Percentiles rank a stretch among this genome's conserved stretches.
These are phyloP conservation scores for Boeremia exigua DNA, from an alignment of 2,329 filamentous ascomycete species.

Conservation along the genomic window DNA sequence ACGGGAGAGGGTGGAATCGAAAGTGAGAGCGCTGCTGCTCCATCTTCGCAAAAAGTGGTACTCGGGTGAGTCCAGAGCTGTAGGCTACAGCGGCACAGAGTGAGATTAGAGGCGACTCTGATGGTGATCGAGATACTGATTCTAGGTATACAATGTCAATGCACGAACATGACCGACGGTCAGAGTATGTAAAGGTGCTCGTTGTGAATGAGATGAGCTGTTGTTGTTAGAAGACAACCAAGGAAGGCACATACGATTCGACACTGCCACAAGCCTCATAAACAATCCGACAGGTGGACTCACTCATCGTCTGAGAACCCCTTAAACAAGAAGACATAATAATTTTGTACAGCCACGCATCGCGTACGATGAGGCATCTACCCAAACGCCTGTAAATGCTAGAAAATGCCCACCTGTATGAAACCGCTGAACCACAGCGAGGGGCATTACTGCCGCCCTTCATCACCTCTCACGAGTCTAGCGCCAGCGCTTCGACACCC, in stretches of 20 bases:
- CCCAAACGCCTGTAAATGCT: constrained; percentile 11
- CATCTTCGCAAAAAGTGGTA: background rate
- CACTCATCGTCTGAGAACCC: background rate
- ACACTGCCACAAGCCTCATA: background rate
- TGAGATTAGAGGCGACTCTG: background rate
- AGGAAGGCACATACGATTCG: background rate
- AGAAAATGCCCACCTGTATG: background rate
- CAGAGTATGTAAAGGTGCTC: background rate
- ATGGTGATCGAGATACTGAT: background rate
- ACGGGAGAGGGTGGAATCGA: background rate
- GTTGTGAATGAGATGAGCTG: background rate
- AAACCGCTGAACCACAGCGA: background rate
- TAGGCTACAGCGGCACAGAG: background rate
- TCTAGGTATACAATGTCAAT: too few relatives aligned
- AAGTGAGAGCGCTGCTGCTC: background rate
- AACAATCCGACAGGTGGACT: background rate
- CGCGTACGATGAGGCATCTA: constrained; percentile 13
- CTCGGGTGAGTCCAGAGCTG: background rate
- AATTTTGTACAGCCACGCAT: constrained; percentile 9
- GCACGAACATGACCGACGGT: too few relatives aligned
- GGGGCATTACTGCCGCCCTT: too few relatives aligned
- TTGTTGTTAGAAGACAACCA: background rate
- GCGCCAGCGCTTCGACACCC: constrained; percentile 24
- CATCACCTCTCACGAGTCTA: constrained; percentile 5
- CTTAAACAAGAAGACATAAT: background rate